These are phyloP conservation scores for Mycena sanguinolenta DNA, from an alignment of 768 basidiomycete species.

Conservation along the genomic window DNA sequence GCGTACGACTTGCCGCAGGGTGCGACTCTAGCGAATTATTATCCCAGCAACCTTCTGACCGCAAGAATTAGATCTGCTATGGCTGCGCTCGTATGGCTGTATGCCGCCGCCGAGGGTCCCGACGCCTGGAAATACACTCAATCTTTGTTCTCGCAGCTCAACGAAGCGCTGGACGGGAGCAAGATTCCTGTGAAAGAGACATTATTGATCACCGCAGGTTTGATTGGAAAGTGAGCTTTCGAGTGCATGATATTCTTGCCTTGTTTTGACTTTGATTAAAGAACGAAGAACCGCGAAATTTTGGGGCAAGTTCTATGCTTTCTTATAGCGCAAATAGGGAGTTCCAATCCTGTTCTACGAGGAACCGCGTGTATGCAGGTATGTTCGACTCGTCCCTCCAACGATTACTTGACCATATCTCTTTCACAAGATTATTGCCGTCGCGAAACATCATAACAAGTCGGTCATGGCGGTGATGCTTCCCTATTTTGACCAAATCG, in stretches of 20 bases:
- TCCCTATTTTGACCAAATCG: constrained; percentile 78
- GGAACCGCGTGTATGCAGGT: constrained; percentile 80
- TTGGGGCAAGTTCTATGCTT: constrained; percentile 72
- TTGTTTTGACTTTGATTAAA: constrained; percentile 40
- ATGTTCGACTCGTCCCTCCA: constrained; percentile 31
- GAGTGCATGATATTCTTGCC: neutral
- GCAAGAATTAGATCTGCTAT: constrained; percentile 58
- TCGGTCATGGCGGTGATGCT: constrained; percentile 74
- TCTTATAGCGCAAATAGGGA: constrained; percentile 76
- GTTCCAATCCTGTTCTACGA: constrained; percentile 76
- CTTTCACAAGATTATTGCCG: constrained; percentile 63
- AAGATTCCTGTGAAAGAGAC: constrained; percentile 73
- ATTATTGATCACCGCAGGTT: constrained; percentile 70
- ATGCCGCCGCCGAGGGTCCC: constrained; percentile 49
- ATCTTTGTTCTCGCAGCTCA: constrained; percentile 48
- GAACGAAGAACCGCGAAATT: constrained; percentile 63
- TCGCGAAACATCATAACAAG: constrained; percentile 73
- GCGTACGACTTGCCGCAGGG: constrained; percentile 78
- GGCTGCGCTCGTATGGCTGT: constrained; percentile 60
- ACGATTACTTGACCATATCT: constrained; percentile 29
- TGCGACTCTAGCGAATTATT: constrained; percentile 49
- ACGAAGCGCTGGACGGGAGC: constrained; percentile 60
- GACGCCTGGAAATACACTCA: constrained; percentile 53
- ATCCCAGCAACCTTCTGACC: neutral
- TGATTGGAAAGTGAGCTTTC: constrained; percentile 62